Base-by-base conservation (phyloP, 305 asterid genomes). In the Caryopteris hybrid region DNA sequence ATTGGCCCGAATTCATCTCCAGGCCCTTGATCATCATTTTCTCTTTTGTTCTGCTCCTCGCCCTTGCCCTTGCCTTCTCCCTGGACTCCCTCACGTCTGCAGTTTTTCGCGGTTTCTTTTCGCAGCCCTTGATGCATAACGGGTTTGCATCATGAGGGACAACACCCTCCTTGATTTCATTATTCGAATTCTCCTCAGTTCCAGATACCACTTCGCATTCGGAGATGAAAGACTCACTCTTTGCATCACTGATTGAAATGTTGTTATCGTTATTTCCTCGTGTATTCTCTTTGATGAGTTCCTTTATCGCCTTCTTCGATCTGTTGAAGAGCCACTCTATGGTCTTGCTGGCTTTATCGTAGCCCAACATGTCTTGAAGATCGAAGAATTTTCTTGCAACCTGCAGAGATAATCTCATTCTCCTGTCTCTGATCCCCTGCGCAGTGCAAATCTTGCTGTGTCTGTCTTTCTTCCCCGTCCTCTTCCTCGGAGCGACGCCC, bases 381-480 rank as follows among this genome's bases (percentile, higher is more conserved):
- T 81, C 89, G 33, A 84, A 82, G 76, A 85, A 85, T 23, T 85
- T 77, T 0, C 91, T 72, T 2, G 91, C 91, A 0, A 80, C 81
- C 46, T 78, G 88, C 1, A 85, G 79, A 0, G 91, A 85, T 8
- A 85, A 68, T 5, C 91, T 74, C 88, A 85, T 80, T 21, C 91
- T 48, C 43, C 91, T 56, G 68, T 83, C 91, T 1, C 91, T 45
- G 14, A 80, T 55, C 23, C 91, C 91, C 69, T 80, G 86, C 6
- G 91, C 91, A 0, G 91, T 85, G 71, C 81, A 62, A 66, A 85
- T 85, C 80, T 85, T 85, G 78, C 91, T 85, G 71, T 85, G 91
- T 14, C 91, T 51, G 29, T 85, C 88, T 11, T 78, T 85, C 77
- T 80, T 82, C 6, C 84, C 85, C 3, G 79, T 64, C 11, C 81